These are phyloP conservation scores for Trichosanthes cucumerina DNA, from an alignment of 306 rosid species.

Conservation along the genomic window DNA sequence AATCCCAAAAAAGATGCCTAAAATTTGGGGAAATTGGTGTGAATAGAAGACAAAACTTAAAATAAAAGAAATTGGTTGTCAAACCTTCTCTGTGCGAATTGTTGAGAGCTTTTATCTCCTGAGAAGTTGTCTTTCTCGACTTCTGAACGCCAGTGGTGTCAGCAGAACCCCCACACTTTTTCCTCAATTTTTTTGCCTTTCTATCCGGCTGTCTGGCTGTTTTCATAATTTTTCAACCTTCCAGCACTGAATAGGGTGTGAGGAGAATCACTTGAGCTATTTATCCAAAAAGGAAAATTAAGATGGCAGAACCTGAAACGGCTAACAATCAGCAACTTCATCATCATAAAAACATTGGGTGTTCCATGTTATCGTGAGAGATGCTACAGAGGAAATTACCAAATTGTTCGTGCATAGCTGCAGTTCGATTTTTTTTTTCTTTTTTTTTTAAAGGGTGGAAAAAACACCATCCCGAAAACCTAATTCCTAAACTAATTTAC, in stretches of 20 bases:
- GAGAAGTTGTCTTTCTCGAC: not conserved
- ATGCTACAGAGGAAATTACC: not conserved
- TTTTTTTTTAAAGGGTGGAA: too few species aligned
- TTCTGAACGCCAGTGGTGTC: not conserved
- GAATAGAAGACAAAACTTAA: not conserved
- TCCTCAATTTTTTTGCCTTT: not conserved
- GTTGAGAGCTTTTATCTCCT: not conserved
- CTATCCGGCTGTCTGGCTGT: not conserved
- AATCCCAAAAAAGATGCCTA: not conserved
- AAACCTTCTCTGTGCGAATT: not conserved
- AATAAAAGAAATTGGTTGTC: not conserved
- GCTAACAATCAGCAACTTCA: not conserved
- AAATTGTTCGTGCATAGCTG: not conserved
- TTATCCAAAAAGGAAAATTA: not conserved
- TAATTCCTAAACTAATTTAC: not conserved
- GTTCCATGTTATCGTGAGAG: not conserved
- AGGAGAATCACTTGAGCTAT: not conserved
- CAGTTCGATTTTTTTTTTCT: not conserved
- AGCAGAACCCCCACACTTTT: not conserved
- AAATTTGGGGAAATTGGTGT: not conserved
- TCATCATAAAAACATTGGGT: not conserved
- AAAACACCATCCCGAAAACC: not conserved
- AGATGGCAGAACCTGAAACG: not conserved
- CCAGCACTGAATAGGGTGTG: not conserved
- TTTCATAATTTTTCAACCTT: slow-evolving; percentile 6